A percentile compares a stretch with the other conserved stretches of the same genome.
Evolutionary conservation across 1,284 basidiomycete species (phyloP).

Genomic region (Ceratobasidium sp.): DNA sequence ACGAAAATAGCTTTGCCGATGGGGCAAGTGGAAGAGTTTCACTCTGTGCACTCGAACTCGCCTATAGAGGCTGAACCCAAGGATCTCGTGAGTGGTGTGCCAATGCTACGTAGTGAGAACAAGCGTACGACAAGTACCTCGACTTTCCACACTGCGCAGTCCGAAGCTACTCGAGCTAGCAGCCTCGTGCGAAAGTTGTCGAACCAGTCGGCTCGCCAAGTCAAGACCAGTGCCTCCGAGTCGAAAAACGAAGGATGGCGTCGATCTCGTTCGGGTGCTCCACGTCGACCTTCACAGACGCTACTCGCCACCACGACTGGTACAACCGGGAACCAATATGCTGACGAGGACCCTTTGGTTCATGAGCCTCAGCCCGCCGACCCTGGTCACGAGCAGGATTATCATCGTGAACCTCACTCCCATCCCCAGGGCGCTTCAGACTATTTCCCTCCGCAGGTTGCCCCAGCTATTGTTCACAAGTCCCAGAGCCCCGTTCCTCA

Average conservation of each 20-base stretch:
- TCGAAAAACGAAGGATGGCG: slow-evolving; percentile 36
- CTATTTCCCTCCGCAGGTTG: slow-evolving; percentile 6
- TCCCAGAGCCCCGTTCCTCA: slow-evolving; percentile 9
- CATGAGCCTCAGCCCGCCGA: background rate
- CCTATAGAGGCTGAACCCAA: slow-evolving; percentile 28
- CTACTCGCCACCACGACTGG: slow-evolving; percentile 17
- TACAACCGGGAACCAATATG: slow-evolving; percentile 33
- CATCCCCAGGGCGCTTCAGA: slow-evolving; percentile 17
- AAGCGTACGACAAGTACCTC: slow-evolving; percentile 43
- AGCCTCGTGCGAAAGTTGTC: slow-evolving; percentile 34
- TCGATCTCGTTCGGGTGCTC: slow-evolving; percentile 39
- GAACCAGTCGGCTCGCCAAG: slow-evolving; percentile 24
- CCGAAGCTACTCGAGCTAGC: slow-evolving; percentile 24
- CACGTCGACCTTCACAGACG: slow-evolving; percentile 40
- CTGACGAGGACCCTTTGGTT: slow-evolving; percentile 23
- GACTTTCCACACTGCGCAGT: slow-evolving; percentile 45
- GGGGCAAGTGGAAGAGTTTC: slow-evolving; percentile 44
- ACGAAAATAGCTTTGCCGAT: slow-evolving; percentile 42
- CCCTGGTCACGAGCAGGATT: slow-evolving; percentile 20
- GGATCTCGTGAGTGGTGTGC: slow-evolving; percentile 38
- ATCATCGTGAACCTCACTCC: background rate
- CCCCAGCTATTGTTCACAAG: slow-evolving; percentile 1
- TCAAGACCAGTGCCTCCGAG: slow-evolving; percentile 9
- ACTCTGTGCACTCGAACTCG: slow-evolving; percentile 36
- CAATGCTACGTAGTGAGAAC: slow-evolving; percentile 31